phyloP scores from a whole-genome alignment of 495 filamentous ascomycete species.

The Stereocaulon alpinum region DNA sequence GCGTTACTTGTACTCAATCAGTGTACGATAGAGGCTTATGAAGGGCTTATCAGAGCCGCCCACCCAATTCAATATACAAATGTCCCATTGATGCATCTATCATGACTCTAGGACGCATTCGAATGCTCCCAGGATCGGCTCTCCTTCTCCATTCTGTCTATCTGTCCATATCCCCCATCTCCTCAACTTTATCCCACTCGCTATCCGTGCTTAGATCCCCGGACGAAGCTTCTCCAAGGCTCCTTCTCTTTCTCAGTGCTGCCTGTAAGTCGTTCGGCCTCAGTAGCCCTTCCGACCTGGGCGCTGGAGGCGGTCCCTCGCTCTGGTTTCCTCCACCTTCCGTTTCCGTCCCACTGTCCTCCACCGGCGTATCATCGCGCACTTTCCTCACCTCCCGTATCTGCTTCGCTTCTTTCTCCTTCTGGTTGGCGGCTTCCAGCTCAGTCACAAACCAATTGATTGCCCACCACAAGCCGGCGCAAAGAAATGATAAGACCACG shows the following conservation, averaged over 20 bases:
- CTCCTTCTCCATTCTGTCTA: not conserved
- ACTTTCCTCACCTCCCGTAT: conserved; percentile 31
- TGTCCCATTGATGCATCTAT: not conserved
- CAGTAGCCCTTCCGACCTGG: conserved; percentile 6
- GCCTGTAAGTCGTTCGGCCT: conserved; percentile 23
- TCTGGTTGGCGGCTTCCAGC: conserved; percentile 52
- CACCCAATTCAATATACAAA: not conserved
- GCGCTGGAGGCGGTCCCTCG: conserved; percentile 17
- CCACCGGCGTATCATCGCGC: conserved; percentile 27
- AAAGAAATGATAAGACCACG: conserved; percentile 63
- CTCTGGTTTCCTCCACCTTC: conserved; percentile 26
- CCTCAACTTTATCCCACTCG: conserved; percentile 38
- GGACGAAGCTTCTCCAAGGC: conserved; percentile 35
- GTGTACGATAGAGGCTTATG: not conserved
- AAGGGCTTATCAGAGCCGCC: not conserved
- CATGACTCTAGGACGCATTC: not conserved
- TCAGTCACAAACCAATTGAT: conserved; percentile 96
- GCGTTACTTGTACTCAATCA: not conserved
- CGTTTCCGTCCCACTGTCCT: conserved; percentile 42
- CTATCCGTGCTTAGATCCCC: conserved; percentile 46
- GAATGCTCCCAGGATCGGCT: not conserved
- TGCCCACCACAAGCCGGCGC: conserved; percentile 73
- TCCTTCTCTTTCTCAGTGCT: conserved; percentile 34
- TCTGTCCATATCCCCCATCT: conserved; percentile 14
- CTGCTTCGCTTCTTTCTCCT: conserved; percentile 52